Evolutionary conservation across 306 rosid genomes (phyloP), one percentile per base, ranked within the genome.

Genomic region (Dalbergia cochinchinensis): DNA sequence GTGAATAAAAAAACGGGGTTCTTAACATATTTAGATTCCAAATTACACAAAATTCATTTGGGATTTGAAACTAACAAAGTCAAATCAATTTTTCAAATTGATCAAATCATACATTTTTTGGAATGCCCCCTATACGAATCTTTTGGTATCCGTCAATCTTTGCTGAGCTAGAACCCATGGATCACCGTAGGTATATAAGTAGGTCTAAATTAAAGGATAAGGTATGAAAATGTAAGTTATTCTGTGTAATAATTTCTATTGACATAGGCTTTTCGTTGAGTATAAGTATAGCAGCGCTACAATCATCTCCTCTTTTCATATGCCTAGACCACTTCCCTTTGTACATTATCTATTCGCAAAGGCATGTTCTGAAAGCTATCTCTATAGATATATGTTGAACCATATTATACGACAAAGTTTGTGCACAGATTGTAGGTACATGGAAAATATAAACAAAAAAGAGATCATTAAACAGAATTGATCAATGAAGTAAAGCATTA

Each of bases 61-160:
- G 65, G 58, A 51, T 53, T 64, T 35, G 39, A 64, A 64, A 50
- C 53, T 41, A 48, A 35, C 8, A 10, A 64, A 64, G 64, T 64
- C 26, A 26, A 76, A 76, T 12, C 19, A 7, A 44, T 13, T 33
- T 61, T 3, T 34, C 26, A 51, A 63, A 26, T 48, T 53, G 80
- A 76, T 63, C 64, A 63, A 76, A 48, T 63, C 26, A 63, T 76
- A 5, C 71, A 48, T 16, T 66, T 26, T 42, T 67, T 7, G 4
- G 6, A 67, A 65, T 9, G 18, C 61, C 47, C 63, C 47, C 34
- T 63, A 63, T 35, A 33, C 71, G 80, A 75, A 71, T 71, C 50
- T 71, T 58, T 51, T 39, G 39, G 35, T 33, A 63, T 47, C 80
- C 11, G 37, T n/a, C 4, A 20, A 33, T 42, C 35, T 11, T 53